Base-by-base conservation (phyloP, 2,329 filamentous ascomycete species). In the Daldinia sp. region DNA sequence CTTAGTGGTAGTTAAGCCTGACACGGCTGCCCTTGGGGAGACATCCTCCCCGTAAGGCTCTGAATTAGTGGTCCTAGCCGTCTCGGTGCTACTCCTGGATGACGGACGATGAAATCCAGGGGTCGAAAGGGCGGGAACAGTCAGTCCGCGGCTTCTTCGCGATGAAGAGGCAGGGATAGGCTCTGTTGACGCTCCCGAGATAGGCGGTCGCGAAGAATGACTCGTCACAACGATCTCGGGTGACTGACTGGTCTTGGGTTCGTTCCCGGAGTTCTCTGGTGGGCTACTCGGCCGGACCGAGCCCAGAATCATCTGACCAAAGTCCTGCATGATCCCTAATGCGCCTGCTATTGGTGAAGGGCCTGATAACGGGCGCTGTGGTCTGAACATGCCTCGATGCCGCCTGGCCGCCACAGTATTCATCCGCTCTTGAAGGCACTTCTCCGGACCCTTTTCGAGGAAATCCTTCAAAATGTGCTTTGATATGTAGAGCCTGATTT, bases 381-480 rank as follows among this genome's bases (percentile, higher is more conserved):
- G 25, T 30, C 57, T 53, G 15, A 55, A 29, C 11, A 45, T 25
- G 3, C 43, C 34, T 43, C 63, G 66, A n/a, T 49, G 68, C 6
- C 64, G 66, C 43, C 63, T 74, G 4, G 72, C 37, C 13, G 75
- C 70, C 5, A 74, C 71, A 1, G 71, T 72, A 27, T 73, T 81
- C 13, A 89, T 64, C 10, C 87, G 77, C 56, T 86, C 83, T 10
- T 79, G 78, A 4, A 89, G 70, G 63, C 85, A 88, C 15, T 74
- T 75, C 6, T 86, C 82, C 0, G 86, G 85, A 0, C 87, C 87
- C 21, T 83, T 83, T 3, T 75, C 73, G 1, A 89, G 69, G 47
- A 87, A 89, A 1, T 87, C 81, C 57, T 79, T 70, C 23, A 87
- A 75, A n/a, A 82, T 75, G 58, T 85, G 63, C 64, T 82, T 78